Conservation (phyloP, 805 yeast species). For the Monosporozyma solicola region DNA sequence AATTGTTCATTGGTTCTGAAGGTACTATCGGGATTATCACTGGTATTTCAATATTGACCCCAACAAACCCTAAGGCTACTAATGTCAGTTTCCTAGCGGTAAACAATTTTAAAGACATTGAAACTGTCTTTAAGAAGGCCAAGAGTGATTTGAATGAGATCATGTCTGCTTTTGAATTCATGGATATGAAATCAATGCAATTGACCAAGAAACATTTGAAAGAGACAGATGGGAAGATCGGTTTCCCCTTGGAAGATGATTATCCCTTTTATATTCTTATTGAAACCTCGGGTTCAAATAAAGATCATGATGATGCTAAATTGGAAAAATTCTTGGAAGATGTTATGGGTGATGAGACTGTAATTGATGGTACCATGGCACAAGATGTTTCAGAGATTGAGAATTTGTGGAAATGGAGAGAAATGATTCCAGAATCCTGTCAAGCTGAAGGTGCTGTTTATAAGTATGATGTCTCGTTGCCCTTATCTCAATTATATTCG, state of each 20-base stretch:
- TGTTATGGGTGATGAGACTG: slow-evolving; percentile 75
- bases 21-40: slow-evolving; percentile 89
- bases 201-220: slow-evolving; percentile 56
- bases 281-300: slow-evolving; percentile 93
- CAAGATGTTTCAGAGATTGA: slow-evolving; percentile 85
- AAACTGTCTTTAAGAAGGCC: slow-evolving; percentile 69
- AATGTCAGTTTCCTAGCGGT: slow-evolving; percentile 87
- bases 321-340: slow-evolving; percentile 74
- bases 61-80: slow-evolving; percentile 74
- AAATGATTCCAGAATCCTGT: slow-evolving; percentile 82
- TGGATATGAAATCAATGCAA: slow-evolving; percentile 67
- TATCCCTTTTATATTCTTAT: slow-evolving; percentile 86
- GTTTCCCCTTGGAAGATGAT: slow-evolving; percentile 72
- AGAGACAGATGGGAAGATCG: slow-evolving; percentile 21
- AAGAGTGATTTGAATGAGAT: slow-evolving; percentile 74
- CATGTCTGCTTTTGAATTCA: slow-evolving; percentile 86
- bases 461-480: slow-evolving; percentile 92
- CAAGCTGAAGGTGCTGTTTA: slow-evolving; percentile 87
- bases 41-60: slow-evolving; percentile 82
- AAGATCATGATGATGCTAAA: slow-evolving; percentile 88
- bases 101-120: slow-evolving; percentile 74
- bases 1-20: slow-evolving; percentile 86
- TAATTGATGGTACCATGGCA: slow-evolving; percentile 91
- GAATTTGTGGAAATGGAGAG: slow-evolving; percentile 93
- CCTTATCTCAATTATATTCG: slow-evolving; percentile 70